Evolutionary conservation across 1,284 basidiomycete species (phyloP), one percentile per base, ranked within the genome.

Genomic region (Cutaneotrichosporon spelunceum): DNA sequence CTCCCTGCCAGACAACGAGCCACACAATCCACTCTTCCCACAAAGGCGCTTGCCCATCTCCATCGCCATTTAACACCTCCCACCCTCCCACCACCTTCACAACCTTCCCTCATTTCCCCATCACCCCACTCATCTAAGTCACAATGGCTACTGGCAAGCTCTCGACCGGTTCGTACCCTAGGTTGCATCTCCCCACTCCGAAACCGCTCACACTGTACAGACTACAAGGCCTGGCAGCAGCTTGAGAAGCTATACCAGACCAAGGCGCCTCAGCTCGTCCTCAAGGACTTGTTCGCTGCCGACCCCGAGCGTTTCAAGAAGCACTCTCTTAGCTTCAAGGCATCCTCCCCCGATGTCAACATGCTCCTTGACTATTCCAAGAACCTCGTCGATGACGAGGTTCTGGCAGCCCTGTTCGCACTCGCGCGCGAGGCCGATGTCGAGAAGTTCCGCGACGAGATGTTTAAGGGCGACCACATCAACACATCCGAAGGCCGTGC

Each of bases 401-500:
- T 98, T 77, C 84, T 93, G 64, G 80, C 83, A 21, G 82, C 85
- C 19, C 86, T 97, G 59, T 83, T 98, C 70, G 80, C 84, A 30
- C 88, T 98, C 64, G 91, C 88, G 26, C 84, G 87, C 64, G 93
- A 98, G 81, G 93, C 93, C 30, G 80, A 87, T 61, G 87, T 99
- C 65, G 91, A 96, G 84, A 77, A 84, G 56, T 87, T 86, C 79
- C 86, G 93, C 58, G 90, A 98, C 77, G 88, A 88, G 78, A 96
- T 98, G 93, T 98, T 94, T 76, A 80, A 87, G 1, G 95, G 96
- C 60, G 86, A 92, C 79, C 95, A 97, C 81, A 97, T 99, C 85
- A 98, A 99, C 84, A 94, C 93, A 21, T 95, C 93, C 26, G 95
- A 99, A 79, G 94, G 90, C 76, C 91, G 95, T 62, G 90, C 96